phyloP scores from a whole-genome alignment of 352 stramenopile genomes.

The Phytophthora crassamura region DNA sequence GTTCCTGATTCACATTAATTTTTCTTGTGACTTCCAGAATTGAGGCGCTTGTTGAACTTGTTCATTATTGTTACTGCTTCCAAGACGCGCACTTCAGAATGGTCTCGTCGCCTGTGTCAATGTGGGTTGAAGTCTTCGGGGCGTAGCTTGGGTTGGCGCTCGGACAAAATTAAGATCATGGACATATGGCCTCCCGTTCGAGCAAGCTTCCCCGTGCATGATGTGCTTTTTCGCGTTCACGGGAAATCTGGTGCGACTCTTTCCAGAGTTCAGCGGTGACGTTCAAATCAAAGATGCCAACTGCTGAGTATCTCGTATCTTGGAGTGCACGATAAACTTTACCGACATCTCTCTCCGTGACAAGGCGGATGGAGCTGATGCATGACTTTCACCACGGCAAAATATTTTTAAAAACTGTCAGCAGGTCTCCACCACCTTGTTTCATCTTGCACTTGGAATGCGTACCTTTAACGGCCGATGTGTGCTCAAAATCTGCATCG shows the following conservation, averaged over 20 bases:
- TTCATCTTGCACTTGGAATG: conserved; percentile 20
- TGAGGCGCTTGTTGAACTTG: neutral
- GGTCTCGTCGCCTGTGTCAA: conserved; percentile 1
- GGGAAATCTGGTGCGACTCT: conserved; percentile 4
- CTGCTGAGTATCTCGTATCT: conserved; percentile 7
- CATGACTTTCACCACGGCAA: conserved; percentile 5
- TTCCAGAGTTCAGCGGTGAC: conserved; percentile 6
- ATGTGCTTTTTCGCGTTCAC: neutral
- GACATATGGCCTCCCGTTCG: conserved; percentile 1
- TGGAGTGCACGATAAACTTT: neutral
- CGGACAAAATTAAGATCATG: conserved; percentile 10
- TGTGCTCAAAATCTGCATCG: conserved; percentile 2
- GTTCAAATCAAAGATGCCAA: conserved; percentile 5
- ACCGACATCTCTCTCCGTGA: neutral
- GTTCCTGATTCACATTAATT: neutral
- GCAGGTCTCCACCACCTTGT: neutral
- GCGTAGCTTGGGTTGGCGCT: neutral
- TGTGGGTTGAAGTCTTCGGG: conserved; percentile 5
- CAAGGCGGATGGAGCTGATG: neutral
- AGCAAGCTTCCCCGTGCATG: conserved; percentile 1
- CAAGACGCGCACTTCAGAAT: neutral
- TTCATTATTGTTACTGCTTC: neutral
- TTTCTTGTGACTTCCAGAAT: conserved; percentile 3
- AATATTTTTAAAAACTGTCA: conserved; percentile 6
- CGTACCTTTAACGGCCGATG: conserved; percentile 7